A percentile compares a stretch with the other conserved stretches of the same genome.
Evolutionary conservation across 495 filamentous ascomycete genomes (phyloP).

Genomic region (Xylaria venustula): DNA sequence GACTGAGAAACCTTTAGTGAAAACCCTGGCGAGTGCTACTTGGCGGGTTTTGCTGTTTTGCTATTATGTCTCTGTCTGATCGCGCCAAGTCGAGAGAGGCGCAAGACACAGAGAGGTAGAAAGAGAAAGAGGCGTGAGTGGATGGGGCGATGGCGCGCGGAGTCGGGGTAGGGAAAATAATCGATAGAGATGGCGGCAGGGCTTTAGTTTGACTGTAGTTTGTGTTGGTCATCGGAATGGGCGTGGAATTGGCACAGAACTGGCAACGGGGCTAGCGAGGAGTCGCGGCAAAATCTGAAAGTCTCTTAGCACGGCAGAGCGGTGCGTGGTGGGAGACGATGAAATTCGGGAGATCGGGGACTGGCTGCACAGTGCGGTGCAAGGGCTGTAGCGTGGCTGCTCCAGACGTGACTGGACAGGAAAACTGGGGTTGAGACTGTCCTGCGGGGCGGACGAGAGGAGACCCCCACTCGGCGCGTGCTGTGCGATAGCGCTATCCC

Average conservation of each 20-base stretch:
- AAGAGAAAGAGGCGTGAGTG: neutral
- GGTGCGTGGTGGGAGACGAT: slow-evolving; percentile 1
- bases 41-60: neutral
- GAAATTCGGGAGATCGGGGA: slow-evolving; percentile 36
- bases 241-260: neutral
- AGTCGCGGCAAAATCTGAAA: slow-evolving; percentile 29
- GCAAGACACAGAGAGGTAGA: neutral
- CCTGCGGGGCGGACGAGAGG: neutral
- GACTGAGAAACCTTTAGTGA: neutral
- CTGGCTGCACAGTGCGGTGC: slow-evolving; percentile 17
- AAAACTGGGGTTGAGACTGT: neutral
- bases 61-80: neutral
- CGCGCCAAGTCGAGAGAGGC: neutral
- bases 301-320: neutral
- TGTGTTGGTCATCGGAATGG: too few species aligned
- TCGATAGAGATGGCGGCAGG: neutral
- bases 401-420: slow-evolving; percentile 13
- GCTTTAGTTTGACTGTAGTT: neutral
- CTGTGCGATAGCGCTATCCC: neutral
- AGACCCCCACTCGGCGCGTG: neutral
- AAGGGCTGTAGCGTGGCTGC: slow-evolving; percentile 15
- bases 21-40: neutral
- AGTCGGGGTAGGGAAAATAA: slow-evolving; percentile 1
- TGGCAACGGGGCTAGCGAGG: slow-evolving; percentile 16
- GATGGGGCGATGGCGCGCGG: neutral